Base-by-base conservation (phyloP, 108 stramenopile species). In the Discostella pseudostelligera region DNA sequence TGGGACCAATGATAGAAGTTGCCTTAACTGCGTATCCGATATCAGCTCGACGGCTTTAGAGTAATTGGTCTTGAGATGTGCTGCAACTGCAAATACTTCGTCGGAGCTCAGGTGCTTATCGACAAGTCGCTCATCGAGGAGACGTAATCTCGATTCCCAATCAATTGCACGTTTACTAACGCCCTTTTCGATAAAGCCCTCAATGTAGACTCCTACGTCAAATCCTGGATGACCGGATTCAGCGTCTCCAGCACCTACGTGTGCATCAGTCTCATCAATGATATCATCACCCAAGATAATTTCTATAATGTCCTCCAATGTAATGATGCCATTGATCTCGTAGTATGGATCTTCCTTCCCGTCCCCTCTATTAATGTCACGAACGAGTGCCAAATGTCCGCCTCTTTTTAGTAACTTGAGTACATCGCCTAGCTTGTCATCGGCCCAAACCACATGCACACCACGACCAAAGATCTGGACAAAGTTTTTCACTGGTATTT, bases 201-300 rank as follows among this genome's bases (percentile, higher is more conserved):
- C 68, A 2, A 69, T 76, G 54, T 65, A 74, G 1, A 40, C 62
- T 25, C 57, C 75, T n/a, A 65, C 39, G 21, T 86, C 77, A 61
- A 80, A 83, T 20, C 57, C 66, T 56, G 48, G 42, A 59, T 39
- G 84, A 66, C 17, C 74, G 67, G 24, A 90, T 74, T 63, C 80
- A 21, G 78, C 60, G 42, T 89, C 81, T 36, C 77, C 76, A 25
- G 74, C 82, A 60, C 93, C 91, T 6, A 84, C 85, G 61, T 83
- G 83, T 32, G 74, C 89, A 73, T 99, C 99, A 8, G 94, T 96
- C 72, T 99, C 99, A 62, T 99, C 99, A 11, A 97, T 93, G 63
- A 99, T 98, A 56, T 96, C 94, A 53, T 96, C 96, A 16, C 97
- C 97, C 44, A 99, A 61, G 61, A 95, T 95, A 28, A 94, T 87